Percentiles rank a stretch among this genome's conserved stretches.
Conservation (phyloP, 192 early-diverging fungal species). For the Coemansia javaensis region DNA sequence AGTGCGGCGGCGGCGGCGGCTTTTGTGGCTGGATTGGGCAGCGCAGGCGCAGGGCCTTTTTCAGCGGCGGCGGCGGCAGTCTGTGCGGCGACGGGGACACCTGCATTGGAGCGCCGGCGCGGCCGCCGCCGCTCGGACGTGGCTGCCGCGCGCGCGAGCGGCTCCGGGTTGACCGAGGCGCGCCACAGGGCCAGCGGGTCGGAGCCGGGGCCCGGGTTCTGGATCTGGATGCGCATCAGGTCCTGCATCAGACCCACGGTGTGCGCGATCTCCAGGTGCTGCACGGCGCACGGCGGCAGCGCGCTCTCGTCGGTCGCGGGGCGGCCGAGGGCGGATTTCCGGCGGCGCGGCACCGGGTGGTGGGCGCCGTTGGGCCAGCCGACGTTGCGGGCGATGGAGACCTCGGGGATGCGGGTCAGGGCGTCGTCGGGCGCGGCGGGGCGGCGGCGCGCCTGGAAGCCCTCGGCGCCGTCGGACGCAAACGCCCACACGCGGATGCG, state of each 20-base stretch:
- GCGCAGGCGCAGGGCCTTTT: too few relatives aligned
- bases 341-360: conserved; percentile 18
- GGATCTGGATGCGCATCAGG: conserved; percentile 13
- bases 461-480: conserved; percentile 12
- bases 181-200: conserved; percentile 19
- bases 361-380: conserved; percentile 29
- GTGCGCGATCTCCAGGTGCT: conserved; percentile 36
- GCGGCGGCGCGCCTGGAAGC: conserved; percentile 33
- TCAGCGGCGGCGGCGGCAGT: not conserved
- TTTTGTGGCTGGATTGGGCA: too few relatives aligned
- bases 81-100: not conserved
- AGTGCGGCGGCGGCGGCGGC: too few relatives aligned
- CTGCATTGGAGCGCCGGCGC: conserved; percentile 5
- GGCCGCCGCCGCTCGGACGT: conserved; percentile 6
- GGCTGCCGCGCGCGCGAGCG: not conserved
- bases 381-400: conserved; percentile 34
- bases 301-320: conserved; percentile 41
- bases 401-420: conserved; percentile 19
- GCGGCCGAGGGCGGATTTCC: conserved; percentile 35
- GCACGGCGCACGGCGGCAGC: conserved; percentile 25
- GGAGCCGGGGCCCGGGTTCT: not conserved
- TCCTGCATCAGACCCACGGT: conserved; percentile 24
- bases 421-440: conserved; percentile 24
- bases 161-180: not conserved
- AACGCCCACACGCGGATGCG: conserved; percentile 44